Conservation (phyloP, 495 filamentous ascomycete species). For the Xylaria palmicola region DNA sequence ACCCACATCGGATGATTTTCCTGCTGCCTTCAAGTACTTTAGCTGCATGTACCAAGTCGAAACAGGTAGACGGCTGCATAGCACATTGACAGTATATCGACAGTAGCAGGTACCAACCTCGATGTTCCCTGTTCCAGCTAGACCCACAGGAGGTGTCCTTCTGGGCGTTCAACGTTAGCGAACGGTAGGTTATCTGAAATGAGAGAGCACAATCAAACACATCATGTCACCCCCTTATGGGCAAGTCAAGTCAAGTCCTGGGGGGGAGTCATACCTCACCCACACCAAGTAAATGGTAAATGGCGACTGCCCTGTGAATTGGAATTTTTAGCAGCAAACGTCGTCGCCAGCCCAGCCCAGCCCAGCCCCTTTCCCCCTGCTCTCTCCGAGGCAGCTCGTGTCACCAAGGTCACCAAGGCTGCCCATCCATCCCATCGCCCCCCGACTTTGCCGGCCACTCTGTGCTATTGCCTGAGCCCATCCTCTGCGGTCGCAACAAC, state of each 20-base stretch:
- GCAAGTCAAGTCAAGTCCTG: not conserved
- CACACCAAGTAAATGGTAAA: not conserved
- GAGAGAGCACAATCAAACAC: constrained; percentile 4
- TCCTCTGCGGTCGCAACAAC: constrained; percentile 15
- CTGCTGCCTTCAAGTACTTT: too few species aligned
- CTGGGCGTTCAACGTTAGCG: not conserved
- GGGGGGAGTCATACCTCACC: too few species aligned
- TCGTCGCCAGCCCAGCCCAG: not conserved
- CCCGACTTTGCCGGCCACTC: not conserved
- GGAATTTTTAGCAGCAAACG: not conserved
- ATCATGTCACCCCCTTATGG: constrained; percentile 11
- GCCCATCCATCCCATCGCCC: not conserved
- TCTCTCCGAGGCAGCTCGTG: constrained; percentile 9
- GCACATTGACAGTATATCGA: not conserved
- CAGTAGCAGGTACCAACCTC: not conserved
- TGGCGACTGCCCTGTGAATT: not conserved
- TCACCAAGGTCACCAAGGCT: not conserved
- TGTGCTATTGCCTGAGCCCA: too few species aligned
- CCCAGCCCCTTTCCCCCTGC: constrained; percentile 13
- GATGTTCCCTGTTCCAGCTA: not conserved
- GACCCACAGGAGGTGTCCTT: not conserved
- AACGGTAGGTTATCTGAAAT: not conserved
- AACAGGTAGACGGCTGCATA: too few species aligned
- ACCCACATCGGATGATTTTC: not conserved
- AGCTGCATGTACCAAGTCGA: too few species aligned